Base-by-base conservation (phyloP, 768 basidiomycete genomes). In the Phanerochaete carnosa region DNA sequence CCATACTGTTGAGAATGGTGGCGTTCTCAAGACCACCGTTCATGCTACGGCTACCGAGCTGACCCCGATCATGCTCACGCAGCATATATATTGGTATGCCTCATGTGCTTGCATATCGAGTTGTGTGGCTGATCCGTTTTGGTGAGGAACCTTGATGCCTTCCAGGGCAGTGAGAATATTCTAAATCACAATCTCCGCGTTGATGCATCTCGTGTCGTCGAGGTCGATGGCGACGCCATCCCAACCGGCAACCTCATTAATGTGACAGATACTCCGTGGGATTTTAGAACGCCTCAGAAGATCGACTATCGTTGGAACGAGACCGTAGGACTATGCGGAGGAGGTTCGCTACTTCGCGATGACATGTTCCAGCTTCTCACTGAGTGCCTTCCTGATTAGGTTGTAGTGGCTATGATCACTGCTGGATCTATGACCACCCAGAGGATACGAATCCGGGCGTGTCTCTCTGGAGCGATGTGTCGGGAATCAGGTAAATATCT, bases 61-160 rank as follows among this genome's bases (percentile, higher is more conserved):
- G 77, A 84, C 83, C 2, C 83, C 83, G 0, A 82, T 84, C 55
- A 82, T 84, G 83, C 67, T 83, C 29, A 83, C 82, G 0, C 80
- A 81, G 58, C 83, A 84, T 62, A 74, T 80, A 32, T 85, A 83
- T 66, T 82, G 80, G 82, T 80, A 45, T 19, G 69, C 55, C 9
- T 30, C 35, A 29, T 49, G 3, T 54, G 23, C n/a, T 32, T 5
- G 19, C 29, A n/a, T 16, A 19, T 22, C 30, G 51, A 15, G 30
- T n/a, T 33, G 30, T 8, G 19, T 19, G 15, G 30, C 11, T 32
- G 29, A 52, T 52, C 51, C 29, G 29, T 16, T 30, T 35, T 32
- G 16, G 6, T 12, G 46, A 80, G 80, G 79, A 84, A 84, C 62
- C 72, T 84, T 15, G 80, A 83, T 61, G 81, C 79, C 2, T 83